A percentile compares a stretch with the other conserved stretches of the same genome.
phyloP scores from a whole-genome alignment of 306 rosid genomes.

The Corylus americana region DNA sequence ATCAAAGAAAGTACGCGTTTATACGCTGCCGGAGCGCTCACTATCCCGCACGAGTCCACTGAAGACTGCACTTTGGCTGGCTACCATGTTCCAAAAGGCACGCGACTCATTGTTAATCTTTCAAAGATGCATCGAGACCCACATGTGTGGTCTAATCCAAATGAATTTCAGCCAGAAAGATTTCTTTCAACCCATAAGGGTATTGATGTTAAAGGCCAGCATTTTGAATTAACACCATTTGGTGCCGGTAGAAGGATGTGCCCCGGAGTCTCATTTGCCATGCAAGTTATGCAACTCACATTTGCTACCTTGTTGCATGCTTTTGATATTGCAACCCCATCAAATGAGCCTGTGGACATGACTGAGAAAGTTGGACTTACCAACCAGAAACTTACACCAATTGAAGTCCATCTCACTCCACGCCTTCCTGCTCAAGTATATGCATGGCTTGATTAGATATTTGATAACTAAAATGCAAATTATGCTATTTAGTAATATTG shows the following conservation, averaged over 20 bases:
- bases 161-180: constrained; percentile 28
- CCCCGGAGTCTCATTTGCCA: constrained; percentile 28
- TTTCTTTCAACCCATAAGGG: constrained; percentile 17
- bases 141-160: constrained; percentile 34
- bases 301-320: constrained; percentile 25
- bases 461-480: too few species aligned
- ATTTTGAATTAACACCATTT: constrained; percentile 33
- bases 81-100: constrained; percentile 23
- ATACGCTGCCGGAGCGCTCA: constrained; percentile 33
- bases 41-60: constrained; percentile 7
- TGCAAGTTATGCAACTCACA: constrained; percentile 21
- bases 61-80: constrained; percentile 36
- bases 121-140: constrained; percentile 39
- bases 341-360: constrained; percentile 23
- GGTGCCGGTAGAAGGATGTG: constrained; percentile 42
- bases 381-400: constrained; percentile 17
- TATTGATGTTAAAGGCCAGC: constrained; percentile 28
- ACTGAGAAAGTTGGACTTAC: constrained; percentile 5
- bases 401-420: constrained; percentile 20
- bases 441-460: too few species aligned
- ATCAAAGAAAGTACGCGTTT: constrained; percentile 36
- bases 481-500: too few species aligned
- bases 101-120: constrained; percentile 24
- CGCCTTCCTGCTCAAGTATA: not conserved
- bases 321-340: constrained; percentile 7